Conservation (phyloP, 495 filamentous ascomycete species). For the Penicillium parvum region DNA sequence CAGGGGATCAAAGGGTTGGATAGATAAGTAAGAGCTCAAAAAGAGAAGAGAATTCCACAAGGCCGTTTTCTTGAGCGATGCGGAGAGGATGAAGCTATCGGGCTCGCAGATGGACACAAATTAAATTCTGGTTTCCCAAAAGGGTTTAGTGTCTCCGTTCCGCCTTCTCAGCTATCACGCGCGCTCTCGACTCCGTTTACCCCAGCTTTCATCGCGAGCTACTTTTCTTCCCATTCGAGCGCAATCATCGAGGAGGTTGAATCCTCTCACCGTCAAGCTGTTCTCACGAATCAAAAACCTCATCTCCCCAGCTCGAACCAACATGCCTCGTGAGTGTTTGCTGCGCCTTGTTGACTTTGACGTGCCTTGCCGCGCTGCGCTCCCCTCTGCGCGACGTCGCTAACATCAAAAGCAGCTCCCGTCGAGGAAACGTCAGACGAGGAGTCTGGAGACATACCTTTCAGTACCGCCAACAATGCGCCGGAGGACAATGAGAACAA, state of each 20-base stretch:
- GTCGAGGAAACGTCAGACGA: constrained; percentile 42
- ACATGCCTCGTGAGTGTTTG: constrained; percentile 40
- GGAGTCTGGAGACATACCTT: constrained; percentile 44
- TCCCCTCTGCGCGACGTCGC: no score
- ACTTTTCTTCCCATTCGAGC: background rate
- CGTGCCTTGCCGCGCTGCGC: no score
- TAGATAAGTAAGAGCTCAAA: constrained; percentile 10
- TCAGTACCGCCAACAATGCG: constrained; percentile 30
- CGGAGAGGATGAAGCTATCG: constrained; percentile 22
- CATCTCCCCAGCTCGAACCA: constrained; percentile 20
- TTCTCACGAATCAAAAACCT: constrained; percentile 28
- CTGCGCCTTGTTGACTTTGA: constrained; percentile 10
- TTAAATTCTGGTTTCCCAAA: constrained; percentile 36
- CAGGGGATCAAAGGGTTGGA: constrained; percentile 17
- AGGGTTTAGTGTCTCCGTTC: constrained; percentile 31
- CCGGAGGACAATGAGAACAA: constrained; percentile 24
- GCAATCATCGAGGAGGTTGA: no score
- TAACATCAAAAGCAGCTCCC: constrained; percentile 35
- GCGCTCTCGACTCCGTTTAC: constrained; percentile 3
- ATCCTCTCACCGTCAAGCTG: constrained; percentile 29
- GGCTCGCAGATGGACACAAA: constrained; percentile 16
- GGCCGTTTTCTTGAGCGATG: constrained; percentile 14
- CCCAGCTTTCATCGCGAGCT: background rate
- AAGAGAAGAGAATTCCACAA: constrained; percentile 9
- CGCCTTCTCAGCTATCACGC: constrained; percentile 23